Conservation (phyloP, 306 rosid species). For the Cucurbita moschata region DNA sequence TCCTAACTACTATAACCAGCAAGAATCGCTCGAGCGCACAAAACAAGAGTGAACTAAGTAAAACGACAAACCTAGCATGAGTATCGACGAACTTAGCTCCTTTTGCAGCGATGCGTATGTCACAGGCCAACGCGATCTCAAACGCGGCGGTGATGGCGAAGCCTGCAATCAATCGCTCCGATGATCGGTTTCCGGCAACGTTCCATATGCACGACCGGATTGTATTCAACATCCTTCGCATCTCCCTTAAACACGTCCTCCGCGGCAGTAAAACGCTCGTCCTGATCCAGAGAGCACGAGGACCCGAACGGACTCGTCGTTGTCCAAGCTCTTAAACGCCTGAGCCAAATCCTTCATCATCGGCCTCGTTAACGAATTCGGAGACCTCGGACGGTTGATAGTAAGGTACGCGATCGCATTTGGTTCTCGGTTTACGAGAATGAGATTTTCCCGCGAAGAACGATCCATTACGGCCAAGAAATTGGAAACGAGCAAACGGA, state of each 20-base stretch:
- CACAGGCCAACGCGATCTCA: constrained; percentile 84
- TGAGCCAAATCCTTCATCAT: constrained; percentile 70
- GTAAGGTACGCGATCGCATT: constrained; percentile 53
- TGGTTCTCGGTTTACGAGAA: constrained; percentile 35
- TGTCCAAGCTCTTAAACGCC: constrained; percentile 42
- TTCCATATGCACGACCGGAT: constrained; percentile 73
- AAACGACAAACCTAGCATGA: constrained; percentile 53
- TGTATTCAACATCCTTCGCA: constrained; percentile 59
- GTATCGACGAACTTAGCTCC: constrained; percentile 78
- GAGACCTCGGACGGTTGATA: constrained; percentile 70
- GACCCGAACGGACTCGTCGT: constrained; percentile 52
- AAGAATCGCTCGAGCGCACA: not conserved
- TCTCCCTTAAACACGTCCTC: constrained; percentile 91
- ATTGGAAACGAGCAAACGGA: not conserved
- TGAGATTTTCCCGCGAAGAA: constrained; percentile 31
- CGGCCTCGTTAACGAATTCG: constrained; percentile 56
- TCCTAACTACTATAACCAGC: not conserved
- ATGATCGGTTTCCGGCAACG: constrained; percentile 70
- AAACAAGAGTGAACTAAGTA: not conserved
- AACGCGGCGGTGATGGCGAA: constrained; percentile 93
- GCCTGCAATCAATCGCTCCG: constrained; percentile 58
- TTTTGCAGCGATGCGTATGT: constrained; percentile 55
- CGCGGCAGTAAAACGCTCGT: constrained; percentile 64
- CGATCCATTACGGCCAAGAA: constrained; percentile 19
- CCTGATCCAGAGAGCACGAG: constrained; percentile 69